These are phyloP conservation scores for Fusarium decemcellulare DNA, from an alignment of 2,329 filamentous ascomycete species.

Conservation along the genomic window DNA sequence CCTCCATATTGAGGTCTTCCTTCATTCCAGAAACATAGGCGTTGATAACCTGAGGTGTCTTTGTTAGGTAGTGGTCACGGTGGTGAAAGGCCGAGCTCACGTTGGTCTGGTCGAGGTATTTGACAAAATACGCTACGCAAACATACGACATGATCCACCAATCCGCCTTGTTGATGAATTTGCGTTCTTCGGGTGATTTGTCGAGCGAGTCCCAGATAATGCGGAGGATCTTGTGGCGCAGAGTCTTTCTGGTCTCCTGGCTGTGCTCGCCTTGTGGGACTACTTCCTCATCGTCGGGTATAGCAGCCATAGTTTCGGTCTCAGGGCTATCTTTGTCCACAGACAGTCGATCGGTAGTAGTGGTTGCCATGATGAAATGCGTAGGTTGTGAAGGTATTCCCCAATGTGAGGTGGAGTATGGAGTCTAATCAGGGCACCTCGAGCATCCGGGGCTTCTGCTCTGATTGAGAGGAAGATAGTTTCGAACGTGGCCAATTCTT, in stretches of 20 bases:
- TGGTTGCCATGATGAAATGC: not conserved
- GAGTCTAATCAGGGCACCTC: not conserved
- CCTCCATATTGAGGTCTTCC: slow-evolving; percentile 60
- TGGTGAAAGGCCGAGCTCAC: not conserved
- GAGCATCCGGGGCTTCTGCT: too few relatives aligned
- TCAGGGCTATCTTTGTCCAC: not conserved
- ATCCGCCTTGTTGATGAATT: slow-evolving; percentile 52
- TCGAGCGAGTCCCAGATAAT: slow-evolving; percentile 51
- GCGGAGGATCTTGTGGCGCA: slow-evolving; percentile 2
- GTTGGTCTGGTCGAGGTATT: slow-evolving; percentile 52
- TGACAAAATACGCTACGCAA: slow-evolving; percentile 55
- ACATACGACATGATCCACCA: slow-evolving; percentile 53
- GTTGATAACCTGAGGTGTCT: slow-evolving; percentile 60
- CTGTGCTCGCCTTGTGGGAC: not conserved
- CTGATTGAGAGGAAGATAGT: too few relatives aligned
- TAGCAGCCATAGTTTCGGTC: not conserved
- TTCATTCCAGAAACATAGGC: slow-evolving; percentile 64
- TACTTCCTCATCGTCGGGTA: not conserved
- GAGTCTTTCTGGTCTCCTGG: not conserved
- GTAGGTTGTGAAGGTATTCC: too few relatives aligned
- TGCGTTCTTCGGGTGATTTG: slow-evolving; percentile 51
- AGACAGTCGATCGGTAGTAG: not conserved
- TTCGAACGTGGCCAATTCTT: too few relatives aligned
- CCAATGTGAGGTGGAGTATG: not conserved
- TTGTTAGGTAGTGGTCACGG: slow-evolving; percentile 53